Percentiles rank a stretch among this genome's conserved stretches.
Evolutionary conservation across 208 protist species (phyloP).

Genomic region (Endotrypanum monterogeii): DNA sequence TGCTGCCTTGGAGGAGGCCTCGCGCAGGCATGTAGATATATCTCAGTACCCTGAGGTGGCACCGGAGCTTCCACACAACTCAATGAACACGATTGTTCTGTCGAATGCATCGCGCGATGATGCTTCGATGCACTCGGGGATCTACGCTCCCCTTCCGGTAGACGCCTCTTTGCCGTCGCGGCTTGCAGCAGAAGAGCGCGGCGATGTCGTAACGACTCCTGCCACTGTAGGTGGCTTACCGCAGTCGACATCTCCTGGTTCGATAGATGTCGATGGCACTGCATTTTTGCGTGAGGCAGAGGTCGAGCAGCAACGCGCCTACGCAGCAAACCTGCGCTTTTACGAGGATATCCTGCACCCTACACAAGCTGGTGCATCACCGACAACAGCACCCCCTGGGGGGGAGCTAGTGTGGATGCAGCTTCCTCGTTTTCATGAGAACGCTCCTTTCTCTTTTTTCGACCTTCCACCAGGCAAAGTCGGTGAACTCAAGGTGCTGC

Average conservation of each 20-base stretch:
- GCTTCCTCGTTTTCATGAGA: conserved; percentile 67
- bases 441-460: conserved; percentile 49
- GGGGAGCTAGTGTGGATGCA: conserved; percentile 75
- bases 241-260: background rate
- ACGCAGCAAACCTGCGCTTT: conserved; percentile 66
- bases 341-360: conserved; percentile 47
- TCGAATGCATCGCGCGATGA: conserved; percentile 2
- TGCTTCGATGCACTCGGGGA: conserved; percentile 9
- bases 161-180: conserved; percentile 31
- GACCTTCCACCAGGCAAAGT: conserved; percentile 71
- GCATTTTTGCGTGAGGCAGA: conserved; percentile 68
- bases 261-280: conserved; percentile 48
- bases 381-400: conserved; percentile 1
- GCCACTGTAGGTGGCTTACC: background rate
- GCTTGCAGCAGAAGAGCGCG: conserved; percentile 10
- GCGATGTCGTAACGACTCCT: background rate
- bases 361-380: background rate
- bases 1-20: conserved; percentile 42
- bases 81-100: conserved; percentile 49
- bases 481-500: conserved; percentile 77
- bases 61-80: conserved; percentile 51
- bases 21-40: conserved; percentile 38
- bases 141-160: conserved; percentile 32
- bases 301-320: conserved; percentile 38
- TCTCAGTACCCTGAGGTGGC: conserved; percentile 34